phyloP scores from a whole-genome alignment of 768 basidiomycete species.

The Porpolomopsis calyptriformis region DNA sequence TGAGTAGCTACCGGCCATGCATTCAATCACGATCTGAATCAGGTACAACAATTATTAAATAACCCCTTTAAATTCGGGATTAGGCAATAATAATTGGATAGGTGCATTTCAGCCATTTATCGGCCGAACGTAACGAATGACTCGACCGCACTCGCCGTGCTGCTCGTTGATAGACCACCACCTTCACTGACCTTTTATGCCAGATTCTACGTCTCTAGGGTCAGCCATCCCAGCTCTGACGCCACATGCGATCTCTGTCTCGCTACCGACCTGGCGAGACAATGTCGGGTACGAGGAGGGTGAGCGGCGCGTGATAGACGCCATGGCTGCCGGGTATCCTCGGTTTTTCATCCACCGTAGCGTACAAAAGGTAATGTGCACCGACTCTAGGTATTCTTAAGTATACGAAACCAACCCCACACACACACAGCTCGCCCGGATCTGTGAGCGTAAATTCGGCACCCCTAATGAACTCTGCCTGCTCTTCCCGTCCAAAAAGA shows the following conservation, averaged over 20 bases:
- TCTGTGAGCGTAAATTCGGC: conserved; percentile 76
- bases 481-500: conserved; percentile 61
- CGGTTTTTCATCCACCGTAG: conserved; percentile 86
- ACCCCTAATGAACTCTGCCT: conserved; percentile 61
- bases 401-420: background rate
- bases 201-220: conserved; percentile 32
- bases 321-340: conserved; percentile 86
- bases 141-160: too few species aligned
- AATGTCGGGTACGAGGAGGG: conserved; percentile 90
- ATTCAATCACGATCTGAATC: too few species aligned
- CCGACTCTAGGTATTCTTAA: background rate
- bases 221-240: conserved; percentile 53
- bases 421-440: conserved; percentile 51
- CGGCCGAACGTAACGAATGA: too few species aligned
- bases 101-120: too few species aligned
- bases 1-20: too few species aligned
- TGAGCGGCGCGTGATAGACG: conserved; percentile 62
- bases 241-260: conserved; percentile 90
- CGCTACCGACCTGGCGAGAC: conserved; percentile 85
- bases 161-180: too few species aligned
- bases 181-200: too few species aligned
- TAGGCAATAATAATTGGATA: too few species aligned
- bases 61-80: too few species aligned
- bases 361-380: conserved; percentile 58
- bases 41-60: too few species aligned